These are phyloP conservation scores for Gnomoniopsis sp. DNA, from an alignment of 2,329 filamentous ascomycete genomes.

Conservation along the genomic window DNA sequence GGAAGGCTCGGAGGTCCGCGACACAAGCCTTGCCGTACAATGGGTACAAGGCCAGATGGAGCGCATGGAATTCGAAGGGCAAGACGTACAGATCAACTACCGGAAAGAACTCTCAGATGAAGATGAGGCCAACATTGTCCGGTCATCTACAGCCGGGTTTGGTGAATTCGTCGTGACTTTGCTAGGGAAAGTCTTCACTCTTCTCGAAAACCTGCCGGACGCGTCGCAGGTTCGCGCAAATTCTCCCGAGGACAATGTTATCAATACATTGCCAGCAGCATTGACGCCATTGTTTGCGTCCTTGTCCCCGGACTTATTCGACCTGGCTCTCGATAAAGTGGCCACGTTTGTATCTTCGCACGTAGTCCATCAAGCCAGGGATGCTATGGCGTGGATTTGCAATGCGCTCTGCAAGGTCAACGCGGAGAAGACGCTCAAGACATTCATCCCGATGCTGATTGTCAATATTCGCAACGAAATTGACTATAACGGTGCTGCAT, in stretches of 20 bases:
- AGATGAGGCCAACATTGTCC: conserved; percentile 81
- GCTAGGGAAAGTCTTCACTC: conserved; percentile 89
- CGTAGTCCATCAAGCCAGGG: conserved; percentile 92
- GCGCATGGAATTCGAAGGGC: conserved; percentile 84
- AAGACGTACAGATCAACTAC: conserved; percentile 83
- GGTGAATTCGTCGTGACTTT: conserved; percentile 89
- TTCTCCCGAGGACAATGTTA: conserved; percentile 93
- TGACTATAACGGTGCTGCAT: conserved; percentile 92
- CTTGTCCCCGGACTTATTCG: conserved; percentile 88
- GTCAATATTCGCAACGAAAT: conserved; percentile 94
- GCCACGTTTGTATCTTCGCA: conserved; percentile 88
- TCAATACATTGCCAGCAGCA: conserved; percentile 90
- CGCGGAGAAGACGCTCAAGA: conserved; percentile 86
- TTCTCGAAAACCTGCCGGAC: conserved; percentile 93
- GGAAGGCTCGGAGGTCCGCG: conserved; percentile 64
- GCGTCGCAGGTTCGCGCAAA: conserved; percentile 82
- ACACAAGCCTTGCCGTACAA: conserved; percentile 75
- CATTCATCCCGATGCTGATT: conserved; percentile 86
- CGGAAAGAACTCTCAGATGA: conserved; percentile 75
- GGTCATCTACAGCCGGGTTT: conserved; percentile 91
- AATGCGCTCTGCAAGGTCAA: conserved; percentile 95
- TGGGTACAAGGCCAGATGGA: conserved; percentile 96
- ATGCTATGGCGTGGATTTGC: conserved; percentile 98
- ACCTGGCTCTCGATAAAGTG: conserved; percentile 87
- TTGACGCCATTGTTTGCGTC: conserved; percentile 88